These are phyloP conservation scores for Bimuria novae-zelandiae DNA, from an alignment of 2,329 filamentous ascomycete genomes.

Conservation along the genomic window DNA sequence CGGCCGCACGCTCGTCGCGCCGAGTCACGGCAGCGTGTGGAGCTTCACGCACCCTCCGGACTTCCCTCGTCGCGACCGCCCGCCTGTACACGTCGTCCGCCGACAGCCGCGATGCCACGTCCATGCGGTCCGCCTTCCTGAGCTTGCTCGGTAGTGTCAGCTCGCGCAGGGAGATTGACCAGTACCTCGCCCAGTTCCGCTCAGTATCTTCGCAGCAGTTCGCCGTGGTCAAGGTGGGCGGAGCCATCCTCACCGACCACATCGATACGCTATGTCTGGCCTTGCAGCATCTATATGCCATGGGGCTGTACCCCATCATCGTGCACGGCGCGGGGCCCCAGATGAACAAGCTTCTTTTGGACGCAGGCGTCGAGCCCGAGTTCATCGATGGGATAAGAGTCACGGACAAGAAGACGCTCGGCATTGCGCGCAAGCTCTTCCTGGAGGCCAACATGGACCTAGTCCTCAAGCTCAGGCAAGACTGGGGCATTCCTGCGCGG, in stretches of 20 bases:
- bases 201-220: conserved; percentile 97
- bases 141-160: conserved; percentile 94
- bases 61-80: conserved; percentile 36
- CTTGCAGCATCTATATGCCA: conserved; percentile 89
- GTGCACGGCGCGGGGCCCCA: conserved; percentile 95
- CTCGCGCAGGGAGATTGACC: conserved; percentile 93
- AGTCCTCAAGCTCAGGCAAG: conserved; percentile 79
- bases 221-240: conserved; percentile 97
- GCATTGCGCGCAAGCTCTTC: conserved; percentile 89
- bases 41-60: conserved; percentile 34
- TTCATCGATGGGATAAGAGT: conserved; percentile 97
- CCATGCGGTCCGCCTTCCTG: conserved; percentile 71
- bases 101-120: conserved; percentile 39
- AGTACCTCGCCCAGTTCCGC: conserved; percentile 96
- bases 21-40: conserved; percentile 35
- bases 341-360: conserved; percentile 87
- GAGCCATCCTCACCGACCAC: conserved; percentile 93
- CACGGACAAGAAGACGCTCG: conserved; percentile 92
- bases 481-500: conserved; percentile 84
- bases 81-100: conserved; percentile 40
- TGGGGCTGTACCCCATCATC: conserved; percentile 92
- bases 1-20: conserved; percentile 42
- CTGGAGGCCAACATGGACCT: conserved; percentile 94
- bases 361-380: conserved; percentile 89
- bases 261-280: conserved; percentile 88